Conservation (phyloP, 2,329 filamentous ascomycete species). For the Fusarium falciforme region DNA sequence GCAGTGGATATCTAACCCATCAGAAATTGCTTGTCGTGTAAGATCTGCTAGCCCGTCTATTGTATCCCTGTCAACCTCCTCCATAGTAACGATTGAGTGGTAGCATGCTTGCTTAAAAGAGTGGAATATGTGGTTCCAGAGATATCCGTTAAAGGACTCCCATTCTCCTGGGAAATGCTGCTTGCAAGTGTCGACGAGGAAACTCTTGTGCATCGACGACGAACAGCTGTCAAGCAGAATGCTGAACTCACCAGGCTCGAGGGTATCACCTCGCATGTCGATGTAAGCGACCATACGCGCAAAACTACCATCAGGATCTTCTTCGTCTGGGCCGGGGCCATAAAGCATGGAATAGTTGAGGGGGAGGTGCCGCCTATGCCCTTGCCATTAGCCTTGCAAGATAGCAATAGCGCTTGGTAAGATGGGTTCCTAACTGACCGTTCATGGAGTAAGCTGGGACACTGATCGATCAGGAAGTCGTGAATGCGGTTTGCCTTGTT, state of each 20-base stretch:
- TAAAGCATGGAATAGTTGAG: background rate
- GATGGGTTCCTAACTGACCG: background rate
- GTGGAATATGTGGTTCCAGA: background rate
- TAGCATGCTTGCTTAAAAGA: fast-evolving
- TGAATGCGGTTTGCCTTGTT: background rate
- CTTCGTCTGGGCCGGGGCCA: no score
- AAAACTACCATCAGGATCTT: background rate
- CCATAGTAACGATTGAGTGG: background rate
- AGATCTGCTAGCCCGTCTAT: background rate
- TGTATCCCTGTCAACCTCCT: background rate
- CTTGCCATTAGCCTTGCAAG: background rate
- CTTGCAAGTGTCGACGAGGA: background rate
- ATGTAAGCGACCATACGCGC: background rate
- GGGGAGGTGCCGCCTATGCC: background rate
- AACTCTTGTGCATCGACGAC: background rate
- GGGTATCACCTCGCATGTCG: background rate
- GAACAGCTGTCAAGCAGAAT: background rate
- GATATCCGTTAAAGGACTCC: background rate
- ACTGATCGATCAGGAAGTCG: background rate
- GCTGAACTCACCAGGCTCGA: background rate
- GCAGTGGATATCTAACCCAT: background rate
- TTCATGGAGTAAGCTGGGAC: background rate
- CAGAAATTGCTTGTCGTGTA: background rate
- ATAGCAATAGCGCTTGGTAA: background rate
- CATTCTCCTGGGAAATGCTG: background rate